Evolutionary conservation across 2,329 filamentous ascomycete genomes (phyloP), one percentile per base, ranked within the genome.

Genomic region (Knoxdaviesia proteae): DNA sequence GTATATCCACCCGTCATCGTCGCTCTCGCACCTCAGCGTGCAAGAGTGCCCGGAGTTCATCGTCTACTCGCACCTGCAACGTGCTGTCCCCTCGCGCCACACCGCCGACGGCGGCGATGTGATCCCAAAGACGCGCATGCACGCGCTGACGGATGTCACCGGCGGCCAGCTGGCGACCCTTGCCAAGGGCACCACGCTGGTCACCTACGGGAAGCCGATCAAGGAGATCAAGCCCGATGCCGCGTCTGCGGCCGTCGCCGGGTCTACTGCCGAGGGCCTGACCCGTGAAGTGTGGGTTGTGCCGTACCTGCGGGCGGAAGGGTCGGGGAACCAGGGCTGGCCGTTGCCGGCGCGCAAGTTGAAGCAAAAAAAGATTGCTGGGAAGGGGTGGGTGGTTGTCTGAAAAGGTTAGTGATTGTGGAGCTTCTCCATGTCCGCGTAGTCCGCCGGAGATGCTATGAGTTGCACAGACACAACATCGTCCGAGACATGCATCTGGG

Each of bases 141-240:
- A 88, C 54, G 73, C 88, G 4, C 68, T 98, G 20, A 88, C 86
- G 3, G 74, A 87, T 32, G 65, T 93, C 6, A 81, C 76, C 10
- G 80, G 75, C 1, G 69, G 71, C 3, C 82, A 92, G 56, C 68
- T 98, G 5, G 74, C 81, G 4, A 75, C 74, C 1, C 65, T 96
- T 43, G 83, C 86, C 5, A 80, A 84, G 55, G 83, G 82, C 0
- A 96, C 90, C 8, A 83, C 86, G 40, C 62, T 98, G 43, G 58
- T 96, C 29, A 73, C 73, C 35, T 86, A 88, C 50, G 83, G 84
- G 4, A 96, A 96, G 63, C 88, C 90, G 1, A 77, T 94, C 54
- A 90, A 90, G 51, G 87, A 90, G 64, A 71, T 82, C 9, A 62
- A 70, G 49, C 54, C 61, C 41, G 58, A 60, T 36, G 60, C 56